Evolutionary conservation across 2,329 filamentous ascomycete species (phyloP).

Genomic region (Fusarium heterosporum): DNA sequence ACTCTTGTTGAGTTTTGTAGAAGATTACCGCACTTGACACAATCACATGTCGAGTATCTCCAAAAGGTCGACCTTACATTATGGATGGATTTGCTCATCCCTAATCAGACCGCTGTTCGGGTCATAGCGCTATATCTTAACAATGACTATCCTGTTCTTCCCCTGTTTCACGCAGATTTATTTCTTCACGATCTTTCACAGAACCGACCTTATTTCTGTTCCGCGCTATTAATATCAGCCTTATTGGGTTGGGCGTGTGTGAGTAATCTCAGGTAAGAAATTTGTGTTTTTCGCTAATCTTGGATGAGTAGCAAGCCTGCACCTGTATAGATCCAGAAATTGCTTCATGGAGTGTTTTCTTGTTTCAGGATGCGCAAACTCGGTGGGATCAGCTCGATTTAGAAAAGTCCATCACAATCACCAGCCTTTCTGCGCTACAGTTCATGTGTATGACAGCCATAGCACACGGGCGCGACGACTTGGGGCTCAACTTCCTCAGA

Average conservation of each 20-base stretch:
- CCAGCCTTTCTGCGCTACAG: neutral
- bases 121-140: conserved; percentile 5
- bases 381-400: neutral
- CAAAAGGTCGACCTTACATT: neutral
- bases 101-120: neutral
- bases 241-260: conserved; percentile 1
- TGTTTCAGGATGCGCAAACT: neutral
- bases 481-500: neutral
- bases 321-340: neutral
- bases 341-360: neutral
- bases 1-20: neutral
- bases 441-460: neutral
- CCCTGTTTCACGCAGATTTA: neutral
- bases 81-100: neutral
- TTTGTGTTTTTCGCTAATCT: neutral
- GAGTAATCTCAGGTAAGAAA: neutral
- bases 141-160: neutral
- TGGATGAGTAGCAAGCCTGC: neutral
- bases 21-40: neutral
- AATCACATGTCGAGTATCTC: neutral
- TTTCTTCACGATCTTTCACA: neutral
- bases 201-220: conserved; percentile 2
- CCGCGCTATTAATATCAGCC: neutral
- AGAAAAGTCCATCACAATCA: neutral
- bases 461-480: neutral